Evolutionary conservation across 129 eudicot genomes (phyloP).

Genomic region (Glebionis coronaria): DNA sequence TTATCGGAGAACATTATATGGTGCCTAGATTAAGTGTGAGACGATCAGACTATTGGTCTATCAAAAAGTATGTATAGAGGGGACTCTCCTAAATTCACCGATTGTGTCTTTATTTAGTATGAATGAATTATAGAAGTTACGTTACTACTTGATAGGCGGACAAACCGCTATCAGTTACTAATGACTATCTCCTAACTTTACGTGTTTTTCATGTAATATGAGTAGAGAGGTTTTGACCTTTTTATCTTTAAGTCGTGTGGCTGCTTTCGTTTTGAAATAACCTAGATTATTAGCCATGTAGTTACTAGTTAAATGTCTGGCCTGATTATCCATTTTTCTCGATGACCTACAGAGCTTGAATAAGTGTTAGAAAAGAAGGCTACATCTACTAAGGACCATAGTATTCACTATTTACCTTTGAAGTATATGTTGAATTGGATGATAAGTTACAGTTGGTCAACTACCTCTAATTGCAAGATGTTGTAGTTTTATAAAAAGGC

Average conservation of each 20-base stretch:
- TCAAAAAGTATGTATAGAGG: too few species aligned
- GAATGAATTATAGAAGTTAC: too few species aligned
- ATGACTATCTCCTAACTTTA: neutral
- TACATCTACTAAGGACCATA: too few species aligned
- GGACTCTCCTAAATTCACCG: too few species aligned
- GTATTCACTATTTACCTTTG: neutral
- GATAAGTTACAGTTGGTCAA: neutral
- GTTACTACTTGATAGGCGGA: too few species aligned
- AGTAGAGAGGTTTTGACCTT: neutral
- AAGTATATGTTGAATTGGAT: neutral
- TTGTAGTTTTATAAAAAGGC: too few species aligned
- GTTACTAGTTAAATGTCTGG: neutral
- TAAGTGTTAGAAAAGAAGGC: too few species aligned
- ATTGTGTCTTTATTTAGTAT: too few species aligned
- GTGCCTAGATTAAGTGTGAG: too few species aligned
- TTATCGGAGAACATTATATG: too few species aligned
- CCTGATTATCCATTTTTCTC: neutral
- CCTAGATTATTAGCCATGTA: neutral
- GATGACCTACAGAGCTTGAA: too few species aligned
- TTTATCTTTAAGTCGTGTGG: neutral
- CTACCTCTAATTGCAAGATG: neutral
- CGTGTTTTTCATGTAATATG: conserved; percentile 9
- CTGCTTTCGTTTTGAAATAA: neutral
- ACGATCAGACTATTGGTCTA: too few species aligned
- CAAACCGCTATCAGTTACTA: neutral